These are phyloP conservation scores for Rhododendron mucronatum DNA, from an alignment of 148 eudicot genomes.

Conservation along the genomic window DNA sequence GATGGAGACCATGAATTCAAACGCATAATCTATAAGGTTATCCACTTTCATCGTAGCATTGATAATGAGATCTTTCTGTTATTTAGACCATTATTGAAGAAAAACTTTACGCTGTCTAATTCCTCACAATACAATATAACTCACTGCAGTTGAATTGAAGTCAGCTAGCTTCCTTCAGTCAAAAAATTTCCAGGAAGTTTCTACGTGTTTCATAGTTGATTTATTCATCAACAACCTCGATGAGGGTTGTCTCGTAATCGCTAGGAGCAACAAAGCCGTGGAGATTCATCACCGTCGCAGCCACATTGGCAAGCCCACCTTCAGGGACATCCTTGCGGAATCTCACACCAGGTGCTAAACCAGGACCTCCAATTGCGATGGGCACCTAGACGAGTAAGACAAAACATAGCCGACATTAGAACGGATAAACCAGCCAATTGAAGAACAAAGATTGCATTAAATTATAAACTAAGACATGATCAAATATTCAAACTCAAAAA, in stretches of 20 bases:
- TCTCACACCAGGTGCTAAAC: constrained; percentile 67
- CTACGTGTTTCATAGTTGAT: neutral
- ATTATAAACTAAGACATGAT: neutral
- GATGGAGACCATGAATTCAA: neutral
- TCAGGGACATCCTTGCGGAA: constrained; percentile 75
- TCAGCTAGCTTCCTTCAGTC: neutral
- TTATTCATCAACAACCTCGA: constrained; percentile 66
- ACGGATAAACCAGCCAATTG: neutral
- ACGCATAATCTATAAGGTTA: neutral
- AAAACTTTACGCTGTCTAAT: neutral
- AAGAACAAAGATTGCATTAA: neutral
- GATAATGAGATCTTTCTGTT: neutral
- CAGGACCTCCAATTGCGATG: constrained; percentile 93
- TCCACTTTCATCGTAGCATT: neutral
- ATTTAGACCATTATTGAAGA: neutral
- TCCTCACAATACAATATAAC: neutral
- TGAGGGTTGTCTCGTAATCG: constrained; percentile 80
- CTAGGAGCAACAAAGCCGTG: constrained; percentile 80
- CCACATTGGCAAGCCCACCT: constrained; percentile 89
- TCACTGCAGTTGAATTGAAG: neutral
- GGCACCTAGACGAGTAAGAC: constrained; percentile 53
- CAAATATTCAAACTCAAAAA: neutral
- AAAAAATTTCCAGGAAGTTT: neutral
- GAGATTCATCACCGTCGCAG: constrained; percentile 87
- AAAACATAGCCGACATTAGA: neutral